phyloP scores from a whole-genome alignment of 306 rosid genomes.

The Castanopsis chinensis region DNA sequence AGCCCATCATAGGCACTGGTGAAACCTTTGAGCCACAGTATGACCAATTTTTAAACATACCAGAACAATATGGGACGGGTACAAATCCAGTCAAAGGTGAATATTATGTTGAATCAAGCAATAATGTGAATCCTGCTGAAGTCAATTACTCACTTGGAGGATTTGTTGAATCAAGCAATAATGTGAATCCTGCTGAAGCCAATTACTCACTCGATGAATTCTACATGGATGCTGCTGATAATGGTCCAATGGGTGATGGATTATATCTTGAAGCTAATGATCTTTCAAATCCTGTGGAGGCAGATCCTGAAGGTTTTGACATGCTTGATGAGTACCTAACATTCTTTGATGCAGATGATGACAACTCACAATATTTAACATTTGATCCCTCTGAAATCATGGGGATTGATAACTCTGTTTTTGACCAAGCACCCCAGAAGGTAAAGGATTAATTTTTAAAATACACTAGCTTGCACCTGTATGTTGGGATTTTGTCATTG shows the following conservation, averaged over 20 bases:
- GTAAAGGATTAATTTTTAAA: slow-evolving; percentile 28
- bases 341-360: slow-evolving; percentile 52
- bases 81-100: slow-evolving; percentile 36
- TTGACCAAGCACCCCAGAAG: slow-evolving; percentile 44
- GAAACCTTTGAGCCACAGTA: slow-evolving; percentile 29
- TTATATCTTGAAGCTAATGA: slow-evolving; percentile 71
- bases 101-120: slow-evolving; percentile 29
- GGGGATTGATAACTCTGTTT: slow-evolving; percentile 32
- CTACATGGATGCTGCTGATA: slow-evolving; percentile 31
- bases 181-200: slow-evolving; percentile 24
- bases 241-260: slow-evolving; percentile 34
- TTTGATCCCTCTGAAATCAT: slow-evolving; percentile 48
- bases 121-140: slow-evolving; percentile 23
- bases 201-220: slow-evolving; percentile 21
- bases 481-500: neutral
- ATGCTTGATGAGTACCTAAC: slow-evolving; percentile 65
- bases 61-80: slow-evolving; percentile 34
- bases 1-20: slow-evolving; percentile 27
- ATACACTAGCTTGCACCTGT: neutral
- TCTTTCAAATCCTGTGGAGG: slow-evolving; percentile 38
- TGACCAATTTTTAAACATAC: slow-evolving; percentile 22
- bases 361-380: slow-evolving; percentile 37
- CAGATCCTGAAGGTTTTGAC: slow-evolving; percentile 38
- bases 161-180: slow-evolving; percentile 27
- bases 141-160: slow-evolving; percentile 8